Evolutionary conservation across 345 rosid species (phyloP).

Genomic region (Eucalyptus viminalis): DNA sequence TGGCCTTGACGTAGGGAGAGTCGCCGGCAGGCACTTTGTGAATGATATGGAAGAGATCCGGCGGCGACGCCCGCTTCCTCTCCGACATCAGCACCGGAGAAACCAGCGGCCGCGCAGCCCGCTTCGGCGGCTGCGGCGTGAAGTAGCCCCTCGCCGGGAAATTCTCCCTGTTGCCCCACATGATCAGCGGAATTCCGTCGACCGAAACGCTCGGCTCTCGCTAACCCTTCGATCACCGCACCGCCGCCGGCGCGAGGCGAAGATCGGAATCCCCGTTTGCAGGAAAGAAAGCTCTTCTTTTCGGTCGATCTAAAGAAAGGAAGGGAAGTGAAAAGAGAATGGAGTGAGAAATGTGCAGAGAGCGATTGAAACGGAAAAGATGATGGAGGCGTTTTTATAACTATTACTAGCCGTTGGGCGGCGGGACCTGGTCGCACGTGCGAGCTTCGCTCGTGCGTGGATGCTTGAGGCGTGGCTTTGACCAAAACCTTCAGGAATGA

Average conservation of each 20-base stretch:
- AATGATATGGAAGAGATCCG: slow-evolving; percentile 38
- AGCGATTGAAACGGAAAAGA: neutral
- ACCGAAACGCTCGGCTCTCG: neutral
- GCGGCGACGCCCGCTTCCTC: neutral
- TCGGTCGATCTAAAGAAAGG: neutral
- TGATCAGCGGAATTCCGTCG: neutral
- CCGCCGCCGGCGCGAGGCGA: neutral
- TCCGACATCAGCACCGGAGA: neutral
- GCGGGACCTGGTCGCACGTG: neutral
- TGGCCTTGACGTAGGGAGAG: slow-evolving; percentile 79
- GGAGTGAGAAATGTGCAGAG: neutral
- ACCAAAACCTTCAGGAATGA: neutral
- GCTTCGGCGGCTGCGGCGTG: neutral
- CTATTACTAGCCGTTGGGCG: neutral
- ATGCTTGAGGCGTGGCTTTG: neutral
- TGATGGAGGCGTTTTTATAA: neutral
- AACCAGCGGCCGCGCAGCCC: rapidly evolving
- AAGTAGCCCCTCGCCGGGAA: neutral
- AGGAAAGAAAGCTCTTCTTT: neutral
- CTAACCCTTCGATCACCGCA: neutral
- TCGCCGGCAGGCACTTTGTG: slow-evolving; percentile 85
- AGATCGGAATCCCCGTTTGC: neutral
- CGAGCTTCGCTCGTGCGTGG: neutral
- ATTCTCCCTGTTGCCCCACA: neutral
- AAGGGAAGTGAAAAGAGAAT: neutral